Conservation (phyloP, 2,329 filamentous ascomycete species). For the Neocucurbitaria cava region DNA sequence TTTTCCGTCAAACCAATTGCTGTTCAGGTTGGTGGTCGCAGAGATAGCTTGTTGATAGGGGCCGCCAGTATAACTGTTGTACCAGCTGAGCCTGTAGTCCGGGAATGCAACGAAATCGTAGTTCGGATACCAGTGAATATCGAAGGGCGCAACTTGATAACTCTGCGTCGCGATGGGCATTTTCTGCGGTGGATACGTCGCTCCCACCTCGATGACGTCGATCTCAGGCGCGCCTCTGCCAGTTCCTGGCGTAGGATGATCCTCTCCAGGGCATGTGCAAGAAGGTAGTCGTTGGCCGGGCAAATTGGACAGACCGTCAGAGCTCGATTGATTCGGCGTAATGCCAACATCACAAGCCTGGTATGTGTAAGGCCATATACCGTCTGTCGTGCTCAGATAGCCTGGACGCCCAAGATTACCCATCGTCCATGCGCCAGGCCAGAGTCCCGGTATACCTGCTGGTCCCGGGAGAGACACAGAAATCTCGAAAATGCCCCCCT, state of each 20-base stretch:
- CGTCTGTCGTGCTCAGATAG: conserved; percentile 60
- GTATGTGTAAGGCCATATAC: conserved; percentile 64
- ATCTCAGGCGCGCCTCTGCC: conserved; percentile 59
- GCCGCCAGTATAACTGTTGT: conserved; percentile 62
- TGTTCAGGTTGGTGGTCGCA: conserved; percentile 62
- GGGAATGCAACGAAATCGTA: conserved; percentile 61
- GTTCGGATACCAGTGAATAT: conserved; percentile 60
- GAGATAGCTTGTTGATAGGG: conserved; percentile 64
- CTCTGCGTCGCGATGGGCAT: conserved; percentile 57
- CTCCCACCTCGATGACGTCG: conserved; percentile 57
- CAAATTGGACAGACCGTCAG: conserved; percentile 52
- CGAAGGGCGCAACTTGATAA: conserved; percentile 59
- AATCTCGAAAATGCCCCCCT: conserved; percentile 61
- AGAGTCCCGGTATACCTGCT: conserved; percentile 57
- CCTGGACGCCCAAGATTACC: conserved; percentile 62
- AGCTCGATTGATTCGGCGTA: conserved; percentile 57
- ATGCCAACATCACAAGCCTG: conserved; percentile 59
- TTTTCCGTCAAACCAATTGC: conserved; percentile 62
- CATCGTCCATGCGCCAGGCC: conserved; percentile 63
- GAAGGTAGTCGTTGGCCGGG: conserved; percentile 56
- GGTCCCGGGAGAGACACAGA: conserved; percentile 61
- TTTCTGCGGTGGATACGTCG: conserved; percentile 49
- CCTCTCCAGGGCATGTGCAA: conserved; percentile 54
- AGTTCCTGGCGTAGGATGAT: conserved; percentile 56
- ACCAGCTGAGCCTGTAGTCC: conserved; percentile 55